A percentile compares a stretch with the other conserved stretches of the same genome.
Conservation (phyloP, 441 rosid species). For the Monsonia emarginata region DNA sequence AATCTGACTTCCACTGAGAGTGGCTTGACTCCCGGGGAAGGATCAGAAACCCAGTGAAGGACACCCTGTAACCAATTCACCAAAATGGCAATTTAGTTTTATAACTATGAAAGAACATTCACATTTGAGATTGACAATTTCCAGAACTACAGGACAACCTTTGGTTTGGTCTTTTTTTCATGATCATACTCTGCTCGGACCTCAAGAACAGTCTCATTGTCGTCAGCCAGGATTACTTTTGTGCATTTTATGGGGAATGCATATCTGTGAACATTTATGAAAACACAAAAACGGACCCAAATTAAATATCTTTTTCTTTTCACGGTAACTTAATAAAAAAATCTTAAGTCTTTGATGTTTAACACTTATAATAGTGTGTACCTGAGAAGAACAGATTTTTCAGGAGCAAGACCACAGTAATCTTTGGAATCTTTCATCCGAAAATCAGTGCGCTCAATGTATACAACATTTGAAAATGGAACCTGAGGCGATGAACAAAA, state of each 20-base stretch:
- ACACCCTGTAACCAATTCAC: conserved; percentile 47
- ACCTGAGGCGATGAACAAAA: conserved; percentile 33
- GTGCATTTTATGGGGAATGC: conserved; percentile 87
- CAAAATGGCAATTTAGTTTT: conserved; percentile 1
- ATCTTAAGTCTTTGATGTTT: neutral
- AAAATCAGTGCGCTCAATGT: conserved; percentile 80
- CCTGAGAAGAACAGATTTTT: conserved; percentile 81
- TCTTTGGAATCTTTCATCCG: conserved; percentile 86
- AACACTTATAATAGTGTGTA: conserved; percentile 17
- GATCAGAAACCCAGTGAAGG: conserved; percentile 85
- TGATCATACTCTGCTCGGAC: conserved; percentile 78
- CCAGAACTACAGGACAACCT: conserved; percentile 33
- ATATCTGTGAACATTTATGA: conserved; percentile 59
- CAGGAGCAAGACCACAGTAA: conserved; percentile 89
- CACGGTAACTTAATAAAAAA: too few relatives aligned
- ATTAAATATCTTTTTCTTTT: neutral
- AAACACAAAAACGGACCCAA: neutral
- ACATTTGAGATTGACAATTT: conserved; percentile 3
- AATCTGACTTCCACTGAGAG: conserved; percentile 73
- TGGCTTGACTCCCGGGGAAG: conserved; percentile 51
- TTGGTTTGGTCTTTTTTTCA: conserved; percentile 68
- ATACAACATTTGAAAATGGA: conserved; percentile 67
- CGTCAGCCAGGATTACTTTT: conserved; percentile 63
- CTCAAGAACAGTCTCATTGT: conserved; percentile 65
- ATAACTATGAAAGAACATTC: neutral